Evolutionary conservation across 2,329 filamentous ascomycete species (phyloP).

Genomic region (Apiospora koreana): DNA sequence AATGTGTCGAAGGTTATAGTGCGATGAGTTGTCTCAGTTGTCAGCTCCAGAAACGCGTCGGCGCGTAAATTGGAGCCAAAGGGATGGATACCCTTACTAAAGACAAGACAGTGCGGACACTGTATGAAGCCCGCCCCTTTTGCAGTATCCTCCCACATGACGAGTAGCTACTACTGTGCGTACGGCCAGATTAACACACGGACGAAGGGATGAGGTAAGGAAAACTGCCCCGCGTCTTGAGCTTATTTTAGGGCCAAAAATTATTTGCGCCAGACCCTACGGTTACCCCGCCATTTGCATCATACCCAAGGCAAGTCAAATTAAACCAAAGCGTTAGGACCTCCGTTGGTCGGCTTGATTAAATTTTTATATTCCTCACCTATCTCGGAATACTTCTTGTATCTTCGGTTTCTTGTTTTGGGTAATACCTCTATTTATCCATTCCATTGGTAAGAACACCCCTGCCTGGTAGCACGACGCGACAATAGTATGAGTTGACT

Average conservation of each 20-base stretch:
- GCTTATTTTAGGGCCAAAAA: neutral
- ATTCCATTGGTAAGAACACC: neutral
- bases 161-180: neutral
- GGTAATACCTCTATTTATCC: neutral
- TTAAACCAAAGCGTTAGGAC: neutral
- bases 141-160: too few species aligned
- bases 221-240: constrained; percentile 14
- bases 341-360: neutral
- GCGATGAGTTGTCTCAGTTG: neutral
- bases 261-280: constrained; percentile 7
- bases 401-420: neutral
- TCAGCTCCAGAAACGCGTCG: neutral
- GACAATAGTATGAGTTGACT: neutral
- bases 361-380: neutral
- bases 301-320: neutral
- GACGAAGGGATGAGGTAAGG: neutral
- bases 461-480: neutral
- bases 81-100: neutral
- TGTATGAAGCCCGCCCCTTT: neutral
- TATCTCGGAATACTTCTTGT: neutral
- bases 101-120: neutral
- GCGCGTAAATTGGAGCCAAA: neutral
- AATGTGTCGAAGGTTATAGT: neutral
- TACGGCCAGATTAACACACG: neutral
- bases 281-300: constrained; percentile 5